These are phyloP conservation scores for Proliferodiscus dingleyae DNA, from an alignment of 2,329 filamentous ascomycete genomes.

Conservation along the genomic window DNA sequence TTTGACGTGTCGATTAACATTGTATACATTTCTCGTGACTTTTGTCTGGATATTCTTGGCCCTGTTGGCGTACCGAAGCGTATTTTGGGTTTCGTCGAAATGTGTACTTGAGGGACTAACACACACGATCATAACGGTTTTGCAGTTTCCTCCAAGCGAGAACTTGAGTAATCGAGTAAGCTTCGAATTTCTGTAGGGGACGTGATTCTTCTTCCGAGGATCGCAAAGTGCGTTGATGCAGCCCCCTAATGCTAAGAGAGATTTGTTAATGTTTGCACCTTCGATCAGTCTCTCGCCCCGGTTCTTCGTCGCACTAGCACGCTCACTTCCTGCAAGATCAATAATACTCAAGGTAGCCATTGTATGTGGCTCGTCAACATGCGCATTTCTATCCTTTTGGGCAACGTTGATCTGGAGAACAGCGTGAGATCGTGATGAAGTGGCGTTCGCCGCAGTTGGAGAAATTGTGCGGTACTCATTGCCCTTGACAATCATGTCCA, in stretches of 20 bases:
- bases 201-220: constrained; percentile 82
- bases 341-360: constrained; percentile 99
- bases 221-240: constrained; percentile 99
- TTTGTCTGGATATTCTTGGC: constrained; percentile 99
- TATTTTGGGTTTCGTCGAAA: constrained; percentile 98
- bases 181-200: constrained; percentile 97
- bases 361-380: constrained; percentile 89
- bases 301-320: constrained; percentile 95
- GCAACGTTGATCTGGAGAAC: constrained; percentile 96
- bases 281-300: constrained; percentile 85
- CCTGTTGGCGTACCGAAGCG: constrained; percentile 90
- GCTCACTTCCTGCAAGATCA: constrained; percentile 91
- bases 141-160: constrained; percentile 94
- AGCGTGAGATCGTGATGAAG: constrained; percentile 93
- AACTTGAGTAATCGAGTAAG: constrained; percentile 94
- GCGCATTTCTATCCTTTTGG: constrained; percentile 88
- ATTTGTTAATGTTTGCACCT: constrained; percentile 99
- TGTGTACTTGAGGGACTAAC: constrained; percentile 94
- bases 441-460: constrained; percentile 93
- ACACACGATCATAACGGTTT: constrained; percentile 99
- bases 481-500: constrained; percentile 97
- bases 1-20: constrained; percentile 98
- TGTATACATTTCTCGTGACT: constrained; percentile 98
- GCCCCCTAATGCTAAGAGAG: constrained; percentile 84
- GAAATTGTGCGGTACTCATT: constrained; percentile 95